A percentile compares a stretch with the other conserved stretches of the same genome.
phyloP scores from a whole-genome alignment of 805 yeast genomes.

The Pichia rugopelliculosa region DNA sequence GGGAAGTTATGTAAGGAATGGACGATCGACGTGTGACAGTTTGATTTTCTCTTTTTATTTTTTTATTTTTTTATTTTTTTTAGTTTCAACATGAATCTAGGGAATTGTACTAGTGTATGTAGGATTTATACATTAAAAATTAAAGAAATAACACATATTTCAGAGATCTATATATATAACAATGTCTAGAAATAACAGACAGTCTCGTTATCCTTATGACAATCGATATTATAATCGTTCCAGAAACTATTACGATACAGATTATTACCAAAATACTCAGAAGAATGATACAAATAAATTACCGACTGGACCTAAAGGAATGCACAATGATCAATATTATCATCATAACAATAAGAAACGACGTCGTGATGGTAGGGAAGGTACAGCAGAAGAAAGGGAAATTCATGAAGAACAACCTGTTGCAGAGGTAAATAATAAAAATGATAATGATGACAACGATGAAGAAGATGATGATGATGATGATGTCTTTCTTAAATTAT shows the following conservation, averaged over 20 bases:
- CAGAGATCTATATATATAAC: no score
- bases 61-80: no score
- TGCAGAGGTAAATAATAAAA: not conserved
- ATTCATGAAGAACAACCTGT: not conserved
- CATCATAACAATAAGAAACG: no score
- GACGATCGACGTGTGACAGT: no score
- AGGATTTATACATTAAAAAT: no score
- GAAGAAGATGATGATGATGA: slow-evolving; percentile 8
- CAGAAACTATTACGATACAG: not conserved
- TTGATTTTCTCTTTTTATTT: no score
- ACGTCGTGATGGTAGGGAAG: not conserved
- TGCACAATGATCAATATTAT: not conserved
- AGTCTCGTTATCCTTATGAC: not conserved
- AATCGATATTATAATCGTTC: not conserved
- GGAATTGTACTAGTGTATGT: no score
- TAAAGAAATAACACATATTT: no score
- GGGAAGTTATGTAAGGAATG: no score
- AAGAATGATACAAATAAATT: not conserved
- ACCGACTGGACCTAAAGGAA: slow-evolving; percentile 13
- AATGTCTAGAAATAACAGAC: not conserved
- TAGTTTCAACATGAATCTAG: no score
- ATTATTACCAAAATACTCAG: not conserved
- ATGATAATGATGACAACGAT: not conserved
- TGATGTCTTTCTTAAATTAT: slow-evolving; percentile 8
- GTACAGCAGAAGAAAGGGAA: not conserved